Evolutionary conservation across 768 basidiomycete genomes (phyloP).

Genomic region (Crucibulum laeve): DNA sequence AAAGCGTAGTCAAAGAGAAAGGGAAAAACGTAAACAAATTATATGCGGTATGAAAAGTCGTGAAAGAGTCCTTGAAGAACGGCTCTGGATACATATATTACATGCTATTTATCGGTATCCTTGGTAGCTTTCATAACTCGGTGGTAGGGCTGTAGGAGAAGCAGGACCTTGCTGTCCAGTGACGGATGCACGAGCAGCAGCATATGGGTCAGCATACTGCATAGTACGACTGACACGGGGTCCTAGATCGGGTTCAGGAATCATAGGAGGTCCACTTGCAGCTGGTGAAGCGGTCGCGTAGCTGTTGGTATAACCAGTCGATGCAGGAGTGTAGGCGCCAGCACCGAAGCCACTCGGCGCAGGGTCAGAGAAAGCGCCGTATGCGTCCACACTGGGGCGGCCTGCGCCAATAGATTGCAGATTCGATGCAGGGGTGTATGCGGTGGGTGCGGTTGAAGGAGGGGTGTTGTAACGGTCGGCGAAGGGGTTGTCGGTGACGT

Average conservation of each 20-base stretch:
- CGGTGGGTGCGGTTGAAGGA: conserved; percentile 15
- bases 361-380: conserved; percentile 89
- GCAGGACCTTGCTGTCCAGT: conserved; percentile 21
- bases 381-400: conserved; percentile 78
- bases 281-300: conserved; percentile 18
- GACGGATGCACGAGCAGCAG: conserved; percentile 67
- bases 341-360: conserved; percentile 71
- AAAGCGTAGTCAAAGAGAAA: too few relatives aligned
- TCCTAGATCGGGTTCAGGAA: conserved; percentile 39
- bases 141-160: conserved; percentile 28
- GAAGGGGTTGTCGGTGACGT: conserved; percentile 42
- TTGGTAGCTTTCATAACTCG: conserved; percentile 51
- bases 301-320: conserved; percentile 7
- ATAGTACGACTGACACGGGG: conserved; percentile 81
- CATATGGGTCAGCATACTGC: conserved; percentile 91
- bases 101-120: conserved; percentile 42
- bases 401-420: conserved; percentile 24
- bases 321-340: conserved; percentile 17
- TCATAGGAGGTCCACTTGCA: conserved; percentile 24
- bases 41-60: conserved; percentile 1
- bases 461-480: conserved; percentile 44
- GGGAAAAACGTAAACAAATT: conserved; percentile 2
- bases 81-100: conserved; percentile 1
- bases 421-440: conserved; percentile 24
- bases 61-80: conserved; percentile 10